A percentile compares a stretch with the other conserved stretches of the same genome.
phyloP scores from a whole-genome alignment of 106 monocot genomes.

The Iris macrosiphon region DNA sequence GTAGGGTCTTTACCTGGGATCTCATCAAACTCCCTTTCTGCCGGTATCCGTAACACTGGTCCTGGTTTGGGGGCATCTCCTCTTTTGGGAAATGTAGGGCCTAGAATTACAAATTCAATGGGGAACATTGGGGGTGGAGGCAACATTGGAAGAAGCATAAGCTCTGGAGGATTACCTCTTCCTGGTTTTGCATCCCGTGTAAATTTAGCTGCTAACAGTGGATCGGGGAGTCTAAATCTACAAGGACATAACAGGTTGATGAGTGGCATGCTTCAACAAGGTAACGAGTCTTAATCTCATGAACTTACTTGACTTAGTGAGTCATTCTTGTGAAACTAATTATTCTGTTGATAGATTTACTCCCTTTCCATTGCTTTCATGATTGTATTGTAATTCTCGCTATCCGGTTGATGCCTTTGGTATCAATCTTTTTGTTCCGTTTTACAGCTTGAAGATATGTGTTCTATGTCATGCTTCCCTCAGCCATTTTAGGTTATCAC shows the following conservation, averaged over 20 bases:
- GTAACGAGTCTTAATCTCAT: slow-evolving; percentile 30
- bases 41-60: slow-evolving; percentile 55
- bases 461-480: no score
- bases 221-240: slow-evolving; percentile 48
- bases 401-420: no score
- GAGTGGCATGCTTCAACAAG: slow-evolving; percentile 93
- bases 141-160: slow-evolving; percentile 72
- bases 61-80: slow-evolving; percentile 56
- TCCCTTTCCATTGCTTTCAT: no score
- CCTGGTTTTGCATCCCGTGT: slow-evolving; percentile 66
- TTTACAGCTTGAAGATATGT: no score
- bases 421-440: no score
- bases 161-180: slow-evolving; percentile 59
- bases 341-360: no score
- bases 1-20: slow-evolving; percentile 79
- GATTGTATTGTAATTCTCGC: no score
- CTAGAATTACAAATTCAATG: slow-evolving; percentile 51
- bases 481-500: no score
- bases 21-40: slow-evolving; percentile 38
- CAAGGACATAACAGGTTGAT: slow-evolving; percentile 73
- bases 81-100: slow-evolving; percentile 59
- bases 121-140: slow-evolving; percentile 61
- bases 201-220: slow-evolving; percentile 61
- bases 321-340: no score
- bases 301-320: neutral